Percentiles rank a stretch among this genome's conserved stretches.
Conservation (phyloP, 2,329 filamentous ascomycete genomes). For the Pseudogymnoascus sp. region DNA sequence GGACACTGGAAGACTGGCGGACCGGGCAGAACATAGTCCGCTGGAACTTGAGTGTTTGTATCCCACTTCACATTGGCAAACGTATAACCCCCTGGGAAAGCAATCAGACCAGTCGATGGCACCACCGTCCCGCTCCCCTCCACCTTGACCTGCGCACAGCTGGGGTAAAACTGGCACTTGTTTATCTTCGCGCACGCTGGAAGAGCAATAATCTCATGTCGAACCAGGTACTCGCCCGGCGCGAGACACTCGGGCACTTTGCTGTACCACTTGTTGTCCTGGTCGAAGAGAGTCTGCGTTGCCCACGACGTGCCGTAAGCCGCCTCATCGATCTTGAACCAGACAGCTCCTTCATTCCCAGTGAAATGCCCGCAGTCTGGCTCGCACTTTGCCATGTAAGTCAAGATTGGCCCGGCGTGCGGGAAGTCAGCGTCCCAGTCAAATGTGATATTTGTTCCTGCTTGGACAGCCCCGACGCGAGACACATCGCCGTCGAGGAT, state of each 20-base stretch:
- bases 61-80: background rate
- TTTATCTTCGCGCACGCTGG: background rate
- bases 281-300: slow-evolving; percentile 9
- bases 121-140: background rate
- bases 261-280: slow-evolving; percentile 8
- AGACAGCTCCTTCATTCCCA: slow-evolving; percentile 6
- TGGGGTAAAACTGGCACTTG: slow-evolving; percentile 12
- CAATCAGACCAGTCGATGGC: background rate
- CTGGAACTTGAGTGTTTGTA: background rate
- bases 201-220: slow-evolving; percentile 13
- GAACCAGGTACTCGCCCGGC: slow-evolving; percentile 13
- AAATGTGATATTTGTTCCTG: slow-evolving; percentile 10
- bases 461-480: slow-evolving; percentile 5
- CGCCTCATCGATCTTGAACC: slow-evolving; percentile 13
- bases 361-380: slow-evolving; percentile 12
- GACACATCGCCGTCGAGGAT: slow-evolving; percentile 11
- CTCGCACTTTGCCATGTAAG: slow-evolving; percentile 12
- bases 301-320: slow-evolving; percentile 10
- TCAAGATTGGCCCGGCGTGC: slow-evolving; percentile 12
- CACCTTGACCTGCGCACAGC: slow-evolving; percentile 11
- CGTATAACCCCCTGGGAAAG: slow-evolving; percentile 11
- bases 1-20: background rate
- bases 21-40: background rate
- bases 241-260: slow-evolving; percentile 11
- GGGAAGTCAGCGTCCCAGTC: slow-evolving; percentile 5